Conservation (phyloP, 108 stramenopile species). For the Pseudonitzschia multiseries region DNA sequence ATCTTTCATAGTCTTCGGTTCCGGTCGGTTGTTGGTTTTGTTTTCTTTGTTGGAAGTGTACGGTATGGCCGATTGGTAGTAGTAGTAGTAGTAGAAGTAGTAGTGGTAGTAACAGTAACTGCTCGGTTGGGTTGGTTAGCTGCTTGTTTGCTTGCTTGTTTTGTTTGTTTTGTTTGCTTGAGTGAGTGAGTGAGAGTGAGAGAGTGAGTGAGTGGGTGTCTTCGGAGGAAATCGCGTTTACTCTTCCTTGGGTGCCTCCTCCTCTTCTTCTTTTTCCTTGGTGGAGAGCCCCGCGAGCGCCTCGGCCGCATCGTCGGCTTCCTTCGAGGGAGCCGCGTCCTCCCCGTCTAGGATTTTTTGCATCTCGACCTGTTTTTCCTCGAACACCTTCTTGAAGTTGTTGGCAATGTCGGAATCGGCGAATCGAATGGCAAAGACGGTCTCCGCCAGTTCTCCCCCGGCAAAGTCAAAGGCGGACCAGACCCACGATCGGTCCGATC, state of each 20-base stretch:
- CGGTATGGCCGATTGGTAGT: too few relatives aligned
- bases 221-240: too few relatives aligned
- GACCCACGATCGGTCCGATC: conserved; percentile 95
- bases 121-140: too few relatives aligned
- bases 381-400: conserved; percentile 92
- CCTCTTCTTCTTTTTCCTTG: conserved; percentile 58
- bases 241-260: conserved; percentile 18
- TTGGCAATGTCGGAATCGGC: conserved; percentile 89
- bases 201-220: too few relatives aligned
- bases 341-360: conserved; percentile 80
- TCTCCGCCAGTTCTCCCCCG: conserved; percentile 92
- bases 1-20: too few relatives aligned
- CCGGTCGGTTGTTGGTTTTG: too few relatives aligned
- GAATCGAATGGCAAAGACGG: conserved; percentile 95
- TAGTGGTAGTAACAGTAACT: too few relatives aligned
- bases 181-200: too few relatives aligned
- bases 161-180: too few relatives aligned
- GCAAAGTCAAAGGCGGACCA: conserved; percentile 98
- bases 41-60: too few relatives aligned
- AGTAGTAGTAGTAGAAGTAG: too few relatives aligned
- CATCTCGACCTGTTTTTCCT: conserved; percentile 86
- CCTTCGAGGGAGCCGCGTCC: conserved; percentile 67
- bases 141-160: too few relatives aligned
- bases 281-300: conserved; percentile 80
- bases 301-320: conserved; percentile 82